phyloP scores from a whole-genome alignment of 257 asterid genomes.

The Nicotiana obtusifolia region DNA sequence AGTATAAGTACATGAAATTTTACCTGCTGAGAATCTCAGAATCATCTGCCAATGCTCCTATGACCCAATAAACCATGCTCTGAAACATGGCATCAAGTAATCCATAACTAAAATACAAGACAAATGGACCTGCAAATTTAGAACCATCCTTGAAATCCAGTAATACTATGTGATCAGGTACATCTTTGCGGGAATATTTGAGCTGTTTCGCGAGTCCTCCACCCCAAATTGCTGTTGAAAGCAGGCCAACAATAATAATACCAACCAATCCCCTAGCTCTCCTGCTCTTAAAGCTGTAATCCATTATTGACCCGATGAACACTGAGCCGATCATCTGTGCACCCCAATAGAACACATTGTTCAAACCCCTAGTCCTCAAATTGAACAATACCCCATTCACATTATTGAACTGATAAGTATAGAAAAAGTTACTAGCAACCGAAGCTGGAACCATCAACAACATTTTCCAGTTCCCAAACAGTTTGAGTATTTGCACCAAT shows the following conservation, averaged over 20 bases:
- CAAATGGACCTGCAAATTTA: conserved; percentile 73
- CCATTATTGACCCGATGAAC: conserved; percentile 55
- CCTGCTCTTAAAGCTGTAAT: conserved; percentile 62
- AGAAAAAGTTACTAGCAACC: conserved; percentile 91
- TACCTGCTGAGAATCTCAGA: conserved; percentile 91
- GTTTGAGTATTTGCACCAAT: conserved; percentile 40
- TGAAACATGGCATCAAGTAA: conserved; percentile 93
- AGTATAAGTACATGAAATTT: background rate
- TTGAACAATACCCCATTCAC: conserved; percentile 74
- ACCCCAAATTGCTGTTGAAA: conserved; percentile 68
- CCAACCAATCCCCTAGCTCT: conserved; percentile 58
- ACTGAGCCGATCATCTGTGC: conserved; percentile 95
- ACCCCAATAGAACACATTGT: conserved; percentile 58
- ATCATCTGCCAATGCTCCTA: conserved; percentile 87
- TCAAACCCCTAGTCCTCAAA: conserved; percentile 76
- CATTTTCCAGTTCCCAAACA: conserved; percentile 85
- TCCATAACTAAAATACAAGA: conserved; percentile 79
- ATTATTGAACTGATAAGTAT: conserved; percentile 82
- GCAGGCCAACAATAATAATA: conserved; percentile 40
- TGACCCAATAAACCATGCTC: conserved; percentile 88
- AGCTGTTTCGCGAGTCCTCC: conserved; percentile 75
- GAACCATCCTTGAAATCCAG: conserved; percentile 76
- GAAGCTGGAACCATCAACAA: conserved; percentile 77
- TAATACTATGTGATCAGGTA: conserved; percentile 21
- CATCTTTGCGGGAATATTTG: conserved; percentile 31